Evolutionary conservation across 2,329 filamentous ascomycete species (phyloP), one percentile per base, ranked within the genome.

Genomic region (Fusarium poae): DNA sequence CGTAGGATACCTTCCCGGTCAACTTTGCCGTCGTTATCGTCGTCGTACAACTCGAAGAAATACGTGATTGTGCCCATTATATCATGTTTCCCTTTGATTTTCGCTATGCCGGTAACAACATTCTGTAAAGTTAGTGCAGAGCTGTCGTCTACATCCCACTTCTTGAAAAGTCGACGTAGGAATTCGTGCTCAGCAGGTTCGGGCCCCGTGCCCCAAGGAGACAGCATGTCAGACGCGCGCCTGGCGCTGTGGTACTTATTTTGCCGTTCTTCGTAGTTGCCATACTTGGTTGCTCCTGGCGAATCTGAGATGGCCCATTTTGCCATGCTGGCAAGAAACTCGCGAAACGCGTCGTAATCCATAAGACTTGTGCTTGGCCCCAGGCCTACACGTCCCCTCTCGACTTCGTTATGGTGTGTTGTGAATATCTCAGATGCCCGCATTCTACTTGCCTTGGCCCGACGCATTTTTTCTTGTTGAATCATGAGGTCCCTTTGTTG

Each of bases 1-100:
- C 94, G 86, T 44, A 99, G 80, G 60, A 99, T 99, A 8, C 96
- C 96, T 79, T 99, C 96, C 13, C 96, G 89, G 75, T 98, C 96
- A 7, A 99, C 94, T 72, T 89, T 93, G 27, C 96, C 96, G 76
- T 97, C 94, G 2, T 89, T 88, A 74, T 95, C 91, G 70, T 99
- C 95, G 76, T 99, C 96, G 78, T 98, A 97, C 1, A 99, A 87
- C 75, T 97, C 93, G 73, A 99, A 99, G 79, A 99, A 98, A 80
- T 98, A 98, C 63, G 90, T 96, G 75, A 99, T 98, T 61, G 92
- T 96, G 30, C 93, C 93, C 95, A 99, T 97, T 70, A 99, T 97
- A 79, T 99, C 96, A 46, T 91, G 90, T 57, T 92, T 94, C 11
- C 96, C 95, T 78, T 97, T 98, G 75, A 99, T 93, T 16, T 92